Base-by-base conservation (phyloP, 306 rosid species). In the Carpinus viminea region DNA sequence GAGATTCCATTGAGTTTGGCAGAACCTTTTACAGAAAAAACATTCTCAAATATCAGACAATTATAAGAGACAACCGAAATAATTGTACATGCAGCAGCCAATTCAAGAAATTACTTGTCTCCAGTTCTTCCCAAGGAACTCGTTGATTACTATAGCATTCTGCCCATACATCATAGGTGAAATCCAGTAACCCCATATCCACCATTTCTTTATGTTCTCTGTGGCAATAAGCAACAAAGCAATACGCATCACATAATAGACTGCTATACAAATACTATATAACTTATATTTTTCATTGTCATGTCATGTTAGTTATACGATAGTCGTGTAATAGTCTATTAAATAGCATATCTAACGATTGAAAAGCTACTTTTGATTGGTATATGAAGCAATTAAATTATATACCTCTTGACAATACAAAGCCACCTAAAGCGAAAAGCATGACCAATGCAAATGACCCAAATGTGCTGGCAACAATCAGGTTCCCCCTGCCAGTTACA, bases 321-420 rank as follows among this genome's bases (percentile, higher is more conserved):
- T 4, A 38, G 43, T 38, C 43, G 4, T 38, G 0, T 38, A 38
- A 5, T 4, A 38, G 0, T 38, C 43, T 5, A 38, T 0, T 38
- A 38, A 38, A 38, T 38, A 38, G 43, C 43, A 38, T 38, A 2
- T 36, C 3, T 36, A 0, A 18, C 16, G 28, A 77, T 68, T 28
- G 24, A n/a, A 20, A 46, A 48, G 70, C 41, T 3, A 18, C n/a
- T 52, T 46, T 26, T 17, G 55, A 24, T 18, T 16, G 3, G 26
- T 48, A 1, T 57, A 28, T 59, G n/a, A 61, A 75, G 47, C 20
- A 13, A 38, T 36, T 57, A 26, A 13, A 46, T 36, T 57, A 46
- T 8, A 31, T 85, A 90, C 97, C 95, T 87, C 85, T 86, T 24
- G 97, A 87, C 52, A 92, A 78, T 66, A 90, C 88, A 75, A 92